phyloP scores from a whole-genome alignment of 2,329 filamentous ascomycete genomes.

The Periconia digitata region DNA sequence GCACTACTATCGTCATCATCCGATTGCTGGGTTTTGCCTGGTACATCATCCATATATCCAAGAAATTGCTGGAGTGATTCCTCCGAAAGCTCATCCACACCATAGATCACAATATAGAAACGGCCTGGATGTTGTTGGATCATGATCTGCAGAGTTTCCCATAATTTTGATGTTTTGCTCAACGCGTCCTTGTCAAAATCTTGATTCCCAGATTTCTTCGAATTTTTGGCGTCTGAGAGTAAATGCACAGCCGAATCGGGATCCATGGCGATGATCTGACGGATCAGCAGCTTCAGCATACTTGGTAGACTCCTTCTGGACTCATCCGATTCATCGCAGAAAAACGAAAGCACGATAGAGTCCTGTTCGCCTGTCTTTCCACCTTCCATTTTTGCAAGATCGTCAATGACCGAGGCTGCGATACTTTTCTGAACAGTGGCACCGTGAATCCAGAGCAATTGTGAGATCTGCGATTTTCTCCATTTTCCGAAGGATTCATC shows the following conservation, averaged over 20 bases:
- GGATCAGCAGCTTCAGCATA: constrained; percentile 18
- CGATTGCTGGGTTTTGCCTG: not conserved
- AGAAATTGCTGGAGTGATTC: constrained; percentile 21
- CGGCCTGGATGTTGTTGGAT: constrained; percentile 8
- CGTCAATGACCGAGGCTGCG: constrained; percentile 22
- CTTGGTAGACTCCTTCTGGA: constrained; percentile 17
- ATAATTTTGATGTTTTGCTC: constrained; percentile 17
- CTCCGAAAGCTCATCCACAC: constrained; percentile 21
- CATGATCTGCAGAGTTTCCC: constrained; percentile 23
- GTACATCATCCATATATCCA: constrained; percentile 10
- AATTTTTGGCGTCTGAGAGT: constrained; percentile 20
- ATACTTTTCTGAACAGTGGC: constrained; percentile 21
- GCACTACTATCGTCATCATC: constrained; percentile 4
- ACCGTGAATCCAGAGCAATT: constrained; percentile 26
- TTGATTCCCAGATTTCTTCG: constrained; percentile 17
- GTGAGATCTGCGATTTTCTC: constrained; percentile 8
- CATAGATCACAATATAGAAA: constrained; percentile 22
- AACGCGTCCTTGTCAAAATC: constrained; percentile 19
- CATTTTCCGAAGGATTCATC: constrained; percentile 15
- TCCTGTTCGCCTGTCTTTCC: not conserved
- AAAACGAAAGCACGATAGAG: constrained; percentile 21
- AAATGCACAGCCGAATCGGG: constrained; percentile 22
- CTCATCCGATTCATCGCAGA: constrained; percentile 24
- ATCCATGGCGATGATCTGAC: constrained; percentile 19
- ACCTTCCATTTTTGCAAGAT: constrained; percentile 4